phyloP scores from a whole-genome alignment of 2,329 filamentous ascomycete genomes.

The Phialemoniopsis sp. region DNA sequence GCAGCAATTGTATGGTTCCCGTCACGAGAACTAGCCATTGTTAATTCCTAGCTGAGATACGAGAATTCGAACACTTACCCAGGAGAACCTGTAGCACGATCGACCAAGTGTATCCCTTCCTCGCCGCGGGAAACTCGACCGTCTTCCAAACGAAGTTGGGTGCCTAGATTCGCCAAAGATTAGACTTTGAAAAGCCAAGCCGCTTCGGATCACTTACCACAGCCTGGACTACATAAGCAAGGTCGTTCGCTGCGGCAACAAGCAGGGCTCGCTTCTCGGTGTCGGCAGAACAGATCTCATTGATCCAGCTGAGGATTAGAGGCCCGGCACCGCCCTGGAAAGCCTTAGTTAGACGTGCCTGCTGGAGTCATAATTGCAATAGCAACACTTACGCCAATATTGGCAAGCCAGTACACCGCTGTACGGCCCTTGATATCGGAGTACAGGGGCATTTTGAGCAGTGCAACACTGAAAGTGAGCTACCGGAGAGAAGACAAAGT shows the following conservation, averaged over 20 bases:
- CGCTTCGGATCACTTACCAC: constrained; percentile 19
- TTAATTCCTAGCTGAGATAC: neutral
- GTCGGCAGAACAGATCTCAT: constrained; percentile 23
- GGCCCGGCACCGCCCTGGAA: constrained; percentile 25
- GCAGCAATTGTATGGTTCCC: constrained; percentile 19
- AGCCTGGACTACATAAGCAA: constrained; percentile 26
- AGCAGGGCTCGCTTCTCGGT: constrained; percentile 23
- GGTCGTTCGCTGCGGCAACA: constrained; percentile 22
- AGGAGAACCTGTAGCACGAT: constrained; percentile 26
- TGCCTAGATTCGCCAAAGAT: constrained; percentile 12
- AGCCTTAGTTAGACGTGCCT: too few species aligned
- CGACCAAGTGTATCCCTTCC: constrained; percentile 28
- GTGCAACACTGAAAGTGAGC: constrained; percentile 22
- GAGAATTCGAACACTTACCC: constrained; percentile 22
- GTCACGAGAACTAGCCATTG: constrained; percentile 16
- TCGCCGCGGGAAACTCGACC: constrained; percentile 28
- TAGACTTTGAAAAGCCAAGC: too few species aligned
- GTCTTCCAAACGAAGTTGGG: constrained; percentile 38
- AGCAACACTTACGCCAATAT: constrained; percentile 24
- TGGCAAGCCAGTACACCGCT: constrained; percentile 29
- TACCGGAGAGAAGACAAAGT: constrained; percentile 5
- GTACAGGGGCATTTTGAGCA: constrained; percentile 30
- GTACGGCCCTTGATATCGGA: constrained; percentile 26
- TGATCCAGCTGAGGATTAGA: constrained; percentile 29
- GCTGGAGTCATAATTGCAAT: too few species aligned